Conservation (phyloP, 1,284 basidiomycete species). For the Pholiota adiposa region DNA sequence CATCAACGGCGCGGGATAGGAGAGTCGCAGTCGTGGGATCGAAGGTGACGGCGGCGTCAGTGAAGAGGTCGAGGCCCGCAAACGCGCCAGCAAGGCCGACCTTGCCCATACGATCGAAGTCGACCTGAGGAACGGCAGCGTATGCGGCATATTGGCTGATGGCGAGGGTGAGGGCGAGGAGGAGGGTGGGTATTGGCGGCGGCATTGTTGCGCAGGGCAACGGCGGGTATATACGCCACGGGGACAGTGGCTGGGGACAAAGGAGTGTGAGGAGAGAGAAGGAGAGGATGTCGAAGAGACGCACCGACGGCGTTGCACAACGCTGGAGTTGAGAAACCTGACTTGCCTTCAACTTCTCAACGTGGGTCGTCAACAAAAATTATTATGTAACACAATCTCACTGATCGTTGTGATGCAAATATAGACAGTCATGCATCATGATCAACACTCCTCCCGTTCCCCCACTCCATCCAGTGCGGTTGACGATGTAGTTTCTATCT, state of each 20-base stretch:
- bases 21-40: slow-evolving; percentile 73
- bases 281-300: slow-evolving; percentile 20
- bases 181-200: slow-evolving; percentile 25
- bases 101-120: slow-evolving; percentile 89
- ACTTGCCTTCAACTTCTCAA: slow-evolving; percentile 12
- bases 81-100: slow-evolving; percentile 89
- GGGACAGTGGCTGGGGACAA: slow-evolving; percentile 12
- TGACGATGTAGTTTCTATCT: too few relatives aligned
- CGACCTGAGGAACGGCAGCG: slow-evolving; percentile 78
- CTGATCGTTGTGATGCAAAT: slow-evolving; percentile 37
- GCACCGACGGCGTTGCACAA: slow-evolving; percentile 20
- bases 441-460: background rate
- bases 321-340: background rate
- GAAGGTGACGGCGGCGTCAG: slow-evolving; percentile 60
- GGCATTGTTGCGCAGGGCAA: slow-evolving; percentile 24
- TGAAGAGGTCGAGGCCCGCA: slow-evolving; percentile 80
- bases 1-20: slow-evolving; percentile 66
- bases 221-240: slow-evolving; percentile 21
- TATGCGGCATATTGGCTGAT: slow-evolving; percentile 41
- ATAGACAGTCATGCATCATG: background rate
- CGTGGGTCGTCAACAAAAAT: slow-evolving; percentile 28
- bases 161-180: slow-evolving; percentile 31
- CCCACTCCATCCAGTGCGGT: too few relatives aligned
- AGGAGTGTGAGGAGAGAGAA: slow-evolving; percentile 22
- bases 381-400: slow-evolving; percentile 37